Evolutionary conservation across 2,329 filamentous ascomycete genomes (phyloP), one percentile per base, ranked within the genome.

Genomic region (Gyromitra esculenta): DNA sequence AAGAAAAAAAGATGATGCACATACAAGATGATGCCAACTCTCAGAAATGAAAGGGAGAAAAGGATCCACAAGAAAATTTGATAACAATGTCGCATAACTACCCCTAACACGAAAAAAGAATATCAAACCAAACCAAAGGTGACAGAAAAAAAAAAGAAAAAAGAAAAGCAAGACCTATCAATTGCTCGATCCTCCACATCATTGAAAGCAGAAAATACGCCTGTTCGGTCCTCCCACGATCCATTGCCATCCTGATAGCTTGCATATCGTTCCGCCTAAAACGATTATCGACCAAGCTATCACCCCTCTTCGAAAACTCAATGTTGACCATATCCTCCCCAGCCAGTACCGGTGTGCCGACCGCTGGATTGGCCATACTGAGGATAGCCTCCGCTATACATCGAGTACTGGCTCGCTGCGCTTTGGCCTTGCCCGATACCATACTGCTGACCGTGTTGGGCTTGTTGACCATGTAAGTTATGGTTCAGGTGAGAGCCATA

Each of bases 401-500:
- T 75, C 5, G 75, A 78, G 41, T 79, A 78, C 37, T 76, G 68
- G 52, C 60, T 76, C 9, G 76, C 31, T 11, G 70, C 71, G 11
- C 56, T 68, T 37, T 79, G 78, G 9, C 69, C 78, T 56, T 78
- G 76, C 11, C 73, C 73, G 65, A 67, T 65, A 67, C 77, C 77
- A 52, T 79, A 79, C 45, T 77, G 65, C 45, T 70, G 78, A 31
- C 75, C 75, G 35, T 71, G 73, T 18, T 74, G 77, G 57, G 57
- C 62, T 50, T 75, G 75, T 59, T 75, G 75, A 6, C 74, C 67
- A 35, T 77, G 71, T 25, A 75, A 70, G 31, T 73, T 73, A n/a
- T 75, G 78, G 66, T 79, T 79, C 41, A 79, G 63, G 60, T 79
- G 78, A 64, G 76, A 71, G 18, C 77, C 69, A 68, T 79, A 79